Conservation (phyloP, 805 yeast species). For the Nematodospora valgi region DNA sequence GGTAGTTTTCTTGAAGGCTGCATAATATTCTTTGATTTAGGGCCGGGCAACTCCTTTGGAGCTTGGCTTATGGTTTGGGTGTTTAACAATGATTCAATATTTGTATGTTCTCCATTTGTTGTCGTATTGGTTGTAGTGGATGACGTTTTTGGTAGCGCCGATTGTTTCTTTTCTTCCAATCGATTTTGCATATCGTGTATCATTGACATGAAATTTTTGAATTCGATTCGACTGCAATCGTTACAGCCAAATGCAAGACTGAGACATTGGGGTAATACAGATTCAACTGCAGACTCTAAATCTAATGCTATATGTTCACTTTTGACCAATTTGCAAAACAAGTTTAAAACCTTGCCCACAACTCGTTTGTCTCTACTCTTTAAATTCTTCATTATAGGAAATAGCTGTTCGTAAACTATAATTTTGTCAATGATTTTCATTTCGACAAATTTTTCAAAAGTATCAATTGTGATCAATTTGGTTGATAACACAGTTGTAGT, state of each 20-base stretch:
- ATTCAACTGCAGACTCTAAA: slow-evolving; percentile 25
- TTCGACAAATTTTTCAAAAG: slow-evolving; percentile 56
- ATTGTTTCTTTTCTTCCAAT: slow-evolving; percentile 18
- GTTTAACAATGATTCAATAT: slow-evolving; percentile 29
- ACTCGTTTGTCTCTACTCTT: slow-evolving; percentile 74
- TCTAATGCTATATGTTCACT: slow-evolving; percentile 30
- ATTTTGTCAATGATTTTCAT: slow-evolving; percentile 65
- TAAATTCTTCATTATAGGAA: slow-evolving; percentile 75
- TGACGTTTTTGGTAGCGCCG: slow-evolving; percentile 14
- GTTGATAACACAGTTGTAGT: slow-evolving; percentile 82
- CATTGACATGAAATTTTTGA: slow-evolving; percentile 22
- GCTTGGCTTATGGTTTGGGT: slow-evolving; percentile 23
- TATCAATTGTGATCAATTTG: slow-evolving; percentile 61
- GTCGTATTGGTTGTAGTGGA: background rate
- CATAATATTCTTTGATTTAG: slow-evolving; percentile 13
- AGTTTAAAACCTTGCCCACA: slow-evolving; percentile 43
- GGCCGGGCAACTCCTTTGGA: slow-evolving; percentile 11
- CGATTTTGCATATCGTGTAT: slow-evolving; percentile 20
- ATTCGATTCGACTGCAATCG: slow-evolving; percentile 34
- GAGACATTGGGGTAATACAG: slow-evolving; percentile 29
- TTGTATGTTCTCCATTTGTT: slow-evolving; percentile 6
- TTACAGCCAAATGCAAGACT: slow-evolving; percentile 35
- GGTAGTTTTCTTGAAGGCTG: slow-evolving; percentile 8
- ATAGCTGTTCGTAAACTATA: slow-evolving; percentile 68
- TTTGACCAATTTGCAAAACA: slow-evolving; percentile 50